These are phyloP conservation scores for Rugiboletus extremiorientalis DNA, from an alignment of 1,284 basidiomycete species.

Conservation along the genomic window DNA sequence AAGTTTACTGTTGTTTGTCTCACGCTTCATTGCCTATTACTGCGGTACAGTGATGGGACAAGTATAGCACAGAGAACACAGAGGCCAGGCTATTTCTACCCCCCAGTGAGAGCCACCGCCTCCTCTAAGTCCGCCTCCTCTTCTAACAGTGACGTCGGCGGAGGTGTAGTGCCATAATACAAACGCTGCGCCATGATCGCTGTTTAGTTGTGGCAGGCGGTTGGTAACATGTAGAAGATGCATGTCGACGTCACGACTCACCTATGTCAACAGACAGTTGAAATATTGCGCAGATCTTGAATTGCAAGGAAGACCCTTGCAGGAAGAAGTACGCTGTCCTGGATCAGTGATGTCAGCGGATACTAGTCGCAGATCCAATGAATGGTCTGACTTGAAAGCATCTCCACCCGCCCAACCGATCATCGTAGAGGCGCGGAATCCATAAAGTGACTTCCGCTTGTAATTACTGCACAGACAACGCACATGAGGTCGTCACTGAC, in stretches of 20 bases:
- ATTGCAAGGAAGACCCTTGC: conserved; percentile 68
- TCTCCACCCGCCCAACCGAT: conserved; percentile 83
- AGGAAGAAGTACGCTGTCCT: conserved; percentile 82
- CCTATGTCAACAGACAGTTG: conserved; percentile 76
- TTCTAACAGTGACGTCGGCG: conserved; percentile 48
- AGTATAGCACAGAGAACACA: background rate
- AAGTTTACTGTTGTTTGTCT: conserved; percentile 35
- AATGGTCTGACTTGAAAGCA: conserved; percentile 66
- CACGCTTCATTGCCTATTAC: conserved; percentile 9
- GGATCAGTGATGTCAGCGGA: conserved; percentile 15
- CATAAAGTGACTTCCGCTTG: conserved; percentile 75
- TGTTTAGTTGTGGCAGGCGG: conserved; percentile 30
- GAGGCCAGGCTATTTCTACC: conserved; percentile 35
- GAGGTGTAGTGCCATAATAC: conserved; percentile 64
- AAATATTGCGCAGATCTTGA: conserved; percentile 79
- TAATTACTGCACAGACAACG: conserved; percentile 53
- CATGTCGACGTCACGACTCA: conserved; percentile 37
- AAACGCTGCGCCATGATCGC: conserved; percentile 72
- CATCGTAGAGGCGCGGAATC: conserved; percentile 80
- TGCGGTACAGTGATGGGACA: background rate
- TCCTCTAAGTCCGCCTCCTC: conserved; percentile 75
- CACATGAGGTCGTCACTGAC: conserved; percentile 18
- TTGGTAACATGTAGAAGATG: conserved; percentile 11
- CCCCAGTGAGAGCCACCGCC: conserved; percentile 60
- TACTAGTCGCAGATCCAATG: conserved; percentile 8